Percentiles rank a stretch among this genome's conserved stretches.
These are phyloP conservation scores for Aspergillus sclerotiicarbonarius DNA, from an alignment of 495 filamentous ascomycete genomes.

Conservation along the genomic window DNA sequence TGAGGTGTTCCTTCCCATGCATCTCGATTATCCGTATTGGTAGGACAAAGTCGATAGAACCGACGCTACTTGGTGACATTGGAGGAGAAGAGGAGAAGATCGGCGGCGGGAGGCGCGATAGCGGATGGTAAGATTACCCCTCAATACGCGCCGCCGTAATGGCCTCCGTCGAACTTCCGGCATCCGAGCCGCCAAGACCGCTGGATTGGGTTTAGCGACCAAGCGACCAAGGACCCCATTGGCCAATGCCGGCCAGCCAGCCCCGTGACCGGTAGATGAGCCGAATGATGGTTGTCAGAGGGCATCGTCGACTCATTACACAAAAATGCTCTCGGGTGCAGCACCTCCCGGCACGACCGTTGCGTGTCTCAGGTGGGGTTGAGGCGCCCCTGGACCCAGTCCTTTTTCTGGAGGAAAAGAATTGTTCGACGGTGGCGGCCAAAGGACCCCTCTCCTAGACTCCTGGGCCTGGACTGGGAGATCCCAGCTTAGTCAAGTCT, in stretches of 20 bases:
- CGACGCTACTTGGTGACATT: neutral
- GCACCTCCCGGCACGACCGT: neutral
- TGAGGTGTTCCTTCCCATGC: neutral
- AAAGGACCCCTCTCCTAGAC: too few relatives aligned
- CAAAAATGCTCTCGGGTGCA: neutral
- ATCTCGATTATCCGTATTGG: neutral
- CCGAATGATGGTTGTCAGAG: too few relatives aligned
- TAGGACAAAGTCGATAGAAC: neutral
- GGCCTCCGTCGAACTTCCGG: constrained; percentile 8
- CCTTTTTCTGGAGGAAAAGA: too few relatives aligned
- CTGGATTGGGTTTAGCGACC: neutral
- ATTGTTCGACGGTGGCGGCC: too few relatives aligned
- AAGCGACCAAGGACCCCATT: neutral
- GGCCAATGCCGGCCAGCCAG: too few relatives aligned
- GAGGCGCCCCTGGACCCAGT: too few relatives aligned
- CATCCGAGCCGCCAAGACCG: constrained; percentile 7
- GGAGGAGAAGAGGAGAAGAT: neutral
- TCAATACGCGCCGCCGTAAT: neutral
- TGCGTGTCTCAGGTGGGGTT: neutral
- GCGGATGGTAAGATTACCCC: neutral
- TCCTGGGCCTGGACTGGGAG: too few relatives aligned
- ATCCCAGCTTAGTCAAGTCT: neutral
- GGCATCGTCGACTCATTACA: too few relatives aligned
- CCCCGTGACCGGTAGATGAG: too few relatives aligned
- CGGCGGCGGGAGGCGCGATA: neutral